Base-by-base conservation (phyloP, 2,329 filamentous ascomycete genomes). In the Stemphylium lycopersici region DNA sequence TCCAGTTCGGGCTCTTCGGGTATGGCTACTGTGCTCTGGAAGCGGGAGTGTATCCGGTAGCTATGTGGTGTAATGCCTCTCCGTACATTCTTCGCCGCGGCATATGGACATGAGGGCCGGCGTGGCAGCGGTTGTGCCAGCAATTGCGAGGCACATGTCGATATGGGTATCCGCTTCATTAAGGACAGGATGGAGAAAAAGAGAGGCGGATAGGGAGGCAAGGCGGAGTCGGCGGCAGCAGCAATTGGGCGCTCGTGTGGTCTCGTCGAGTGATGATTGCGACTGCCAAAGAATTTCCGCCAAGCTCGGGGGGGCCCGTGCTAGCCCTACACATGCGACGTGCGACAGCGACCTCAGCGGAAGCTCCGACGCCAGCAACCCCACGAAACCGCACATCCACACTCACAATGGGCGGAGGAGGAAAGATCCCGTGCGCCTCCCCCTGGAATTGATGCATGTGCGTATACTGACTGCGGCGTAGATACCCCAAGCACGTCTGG, bases 401-500 rank as follows among this genome's bases (percentile, higher is more conserved):
- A 90, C 90, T 90, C 66, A 73, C 68, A 54, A 74, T 74, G 72
- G 72, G 72, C 56, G 72, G 71, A 80, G 91, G 92, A 81, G 88
- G 85, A 78, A 90, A 90, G 79, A 84, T 90, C 66, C 84, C 86
- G 85, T 90, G 83, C 53, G 71, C 37, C 8, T 6, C 67, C 48
- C 48, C 55, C 33, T 51, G 33, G 29, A 20, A 24, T 38, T 29
- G 53, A 54, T 16, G 37, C 20, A 44, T 61, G 70, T 50, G 70
- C 65, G 18, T 18, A 20, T 33, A 24, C 18, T 42, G n/a, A 45
- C 4, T 6, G 16, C 16, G 8, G 32, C 32, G 13, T 70, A 96
- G 91, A 74, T 96, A 96, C 80, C 93, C 92, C 77, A 97, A 96
- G 84, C 93, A 99, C 84, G 91, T 99, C 84, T 99, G 95, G 95